Evolutionary conservation across 2,329 filamentous ascomycete species (phyloP).

Genomic region (Aspergillus cejpii): DNA sequence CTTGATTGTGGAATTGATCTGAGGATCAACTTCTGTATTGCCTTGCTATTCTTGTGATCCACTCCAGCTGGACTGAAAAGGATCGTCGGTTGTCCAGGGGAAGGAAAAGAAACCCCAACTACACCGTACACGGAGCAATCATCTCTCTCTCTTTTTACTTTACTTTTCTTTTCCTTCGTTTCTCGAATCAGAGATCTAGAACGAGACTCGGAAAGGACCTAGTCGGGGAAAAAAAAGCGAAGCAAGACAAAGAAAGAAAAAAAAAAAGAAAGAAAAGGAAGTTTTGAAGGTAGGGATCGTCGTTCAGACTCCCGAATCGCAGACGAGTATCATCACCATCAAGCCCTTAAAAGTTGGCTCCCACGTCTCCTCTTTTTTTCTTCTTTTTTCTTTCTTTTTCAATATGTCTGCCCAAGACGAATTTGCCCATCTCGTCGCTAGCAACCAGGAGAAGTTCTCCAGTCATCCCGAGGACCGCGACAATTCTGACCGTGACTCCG

Average conservation of each 20-base stretch:
- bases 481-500: constrained; percentile 25
- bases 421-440: constrained; percentile 40
- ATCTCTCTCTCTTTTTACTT: too few relatives aligned
- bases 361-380: neutral
- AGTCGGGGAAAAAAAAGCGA: neutral
- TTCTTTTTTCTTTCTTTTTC: constrained; percentile 15
- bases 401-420: constrained; percentile 44
- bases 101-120: neutral
- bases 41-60: too few relatives aligned
- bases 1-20: neutral
- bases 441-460: constrained; percentile 30
- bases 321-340: neutral
- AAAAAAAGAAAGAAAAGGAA: neutral
- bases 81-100: neutral
- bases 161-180: neutral
- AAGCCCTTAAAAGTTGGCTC: constrained; percentile 3
- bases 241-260: neutral
- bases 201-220: neutral
- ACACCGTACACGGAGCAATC: neutral
- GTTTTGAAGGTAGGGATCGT: neutral
- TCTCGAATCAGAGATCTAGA: neutral
- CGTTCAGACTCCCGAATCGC: neutral
- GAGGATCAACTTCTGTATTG: too few relatives aligned
- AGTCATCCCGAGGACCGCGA: constrained; percentile 42
- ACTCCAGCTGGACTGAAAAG: too few relatives aligned